A percentile compares a stretch with the other conserved stretches of the same genome.
Conservation (phyloP, 768 basidiomycete species). For the Lyophyllum decastes region DNA sequence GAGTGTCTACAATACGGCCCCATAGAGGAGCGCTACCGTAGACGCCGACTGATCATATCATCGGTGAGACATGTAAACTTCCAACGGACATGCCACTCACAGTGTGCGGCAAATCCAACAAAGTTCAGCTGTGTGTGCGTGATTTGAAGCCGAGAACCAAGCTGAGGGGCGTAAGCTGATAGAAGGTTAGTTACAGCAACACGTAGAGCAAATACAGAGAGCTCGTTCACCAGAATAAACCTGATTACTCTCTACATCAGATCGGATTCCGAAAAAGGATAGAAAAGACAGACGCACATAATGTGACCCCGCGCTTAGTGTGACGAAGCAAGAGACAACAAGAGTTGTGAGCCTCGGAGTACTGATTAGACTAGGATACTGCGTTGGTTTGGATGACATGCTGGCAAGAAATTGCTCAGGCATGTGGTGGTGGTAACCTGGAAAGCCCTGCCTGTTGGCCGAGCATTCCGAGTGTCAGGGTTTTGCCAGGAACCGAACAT, state of each 20-base stretch:
- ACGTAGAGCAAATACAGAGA: background rate
- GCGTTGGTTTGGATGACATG: conserved; percentile 6
- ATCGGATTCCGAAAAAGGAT: background rate
- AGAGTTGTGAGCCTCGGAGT: conserved; percentile 49
- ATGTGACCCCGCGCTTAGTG: conserved; percentile 69
- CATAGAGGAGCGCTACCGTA: conserved; percentile 75
- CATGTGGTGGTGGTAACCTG: background rate
- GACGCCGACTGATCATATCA: conserved; percentile 60
- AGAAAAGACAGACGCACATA: conserved; percentile 53
- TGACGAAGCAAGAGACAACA: conserved; percentile 55
- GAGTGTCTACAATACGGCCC: conserved; percentile 76
- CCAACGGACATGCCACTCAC: conserved; percentile 33
- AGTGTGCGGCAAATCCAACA: conserved; percentile 72
- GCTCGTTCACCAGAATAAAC: conserved; percentile 44
- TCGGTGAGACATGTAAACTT: background rate
- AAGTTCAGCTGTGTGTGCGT: conserved; percentile 83
- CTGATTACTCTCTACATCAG: conserved; percentile 17
- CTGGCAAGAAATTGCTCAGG: background rate
- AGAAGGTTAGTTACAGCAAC: background rate
- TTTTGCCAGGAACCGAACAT: background rate
- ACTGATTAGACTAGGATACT: conserved; percentile 33
- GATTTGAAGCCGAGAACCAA: conserved; percentile 73
- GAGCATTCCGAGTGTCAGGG: background rate
- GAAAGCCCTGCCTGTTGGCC: background rate
- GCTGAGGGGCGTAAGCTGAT: conserved; percentile 83